Conservation (phyloP, 805 yeast species). For the Blastobotrys robertii region DNA sequence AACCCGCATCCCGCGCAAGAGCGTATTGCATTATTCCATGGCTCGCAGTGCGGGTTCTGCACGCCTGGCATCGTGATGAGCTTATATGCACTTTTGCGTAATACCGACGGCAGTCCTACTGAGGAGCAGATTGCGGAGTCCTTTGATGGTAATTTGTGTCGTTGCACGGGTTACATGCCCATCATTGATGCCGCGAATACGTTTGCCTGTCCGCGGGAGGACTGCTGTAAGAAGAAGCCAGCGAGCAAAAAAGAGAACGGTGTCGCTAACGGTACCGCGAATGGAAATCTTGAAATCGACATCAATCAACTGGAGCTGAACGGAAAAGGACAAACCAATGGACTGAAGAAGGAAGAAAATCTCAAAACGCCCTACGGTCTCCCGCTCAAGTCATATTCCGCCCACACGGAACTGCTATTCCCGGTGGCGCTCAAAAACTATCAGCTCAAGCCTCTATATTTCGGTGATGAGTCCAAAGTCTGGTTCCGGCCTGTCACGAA, state of each 20-base stretch:
- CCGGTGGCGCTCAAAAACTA: constrained; percentile 30
- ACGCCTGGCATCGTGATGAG: constrained; percentile 45
- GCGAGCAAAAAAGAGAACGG: neutral
- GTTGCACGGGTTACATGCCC: constrained; percentile 44
- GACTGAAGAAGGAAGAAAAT: constrained; percentile 1
- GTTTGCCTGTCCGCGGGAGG: constrained; percentile 33
- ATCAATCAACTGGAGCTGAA: constrained; percentile 1
- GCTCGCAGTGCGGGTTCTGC: constrained; percentile 44
- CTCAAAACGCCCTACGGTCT: constrained; percentile 32
- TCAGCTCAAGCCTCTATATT: constrained; percentile 24
- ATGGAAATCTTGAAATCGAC: constrained; percentile 2
- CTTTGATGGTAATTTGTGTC: constrained; percentile 38
- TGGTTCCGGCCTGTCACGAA: constrained; percentile 39
- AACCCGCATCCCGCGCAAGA: constrained; percentile 42
- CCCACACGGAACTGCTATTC: constrained; percentile 32
- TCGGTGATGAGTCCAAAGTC: constrained; percentile 31
- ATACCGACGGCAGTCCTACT: constrained; percentile 28
- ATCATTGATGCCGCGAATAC: constrained; percentile 39
- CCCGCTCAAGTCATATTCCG: constrained; percentile 32
- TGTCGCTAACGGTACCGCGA: neutral
- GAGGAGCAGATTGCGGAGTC: constrained; percentile 35
- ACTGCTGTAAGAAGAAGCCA: constrained; percentile 24
- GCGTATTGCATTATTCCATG: constrained; percentile 39
- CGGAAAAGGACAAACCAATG: too few species aligned
- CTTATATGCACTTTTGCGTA: constrained; percentile 33